phyloP scores from a whole-genome alignment of 257 asterid species.

The Solanum gandarillasii region DNA sequence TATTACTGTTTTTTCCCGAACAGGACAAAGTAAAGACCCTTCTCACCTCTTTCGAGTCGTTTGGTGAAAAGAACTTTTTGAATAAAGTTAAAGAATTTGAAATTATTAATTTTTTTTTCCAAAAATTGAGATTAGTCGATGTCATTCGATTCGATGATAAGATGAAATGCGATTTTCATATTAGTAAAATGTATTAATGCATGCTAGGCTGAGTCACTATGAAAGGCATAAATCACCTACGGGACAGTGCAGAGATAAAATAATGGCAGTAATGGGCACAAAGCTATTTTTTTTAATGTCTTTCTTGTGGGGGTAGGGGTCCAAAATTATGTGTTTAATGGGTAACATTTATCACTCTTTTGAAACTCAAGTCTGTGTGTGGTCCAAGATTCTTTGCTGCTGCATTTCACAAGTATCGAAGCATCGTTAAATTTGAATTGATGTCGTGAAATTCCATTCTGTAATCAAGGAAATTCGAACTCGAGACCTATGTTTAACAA shows the following conservation, averaged over 20 bases:
- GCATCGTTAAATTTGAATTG: rapidly evolving
- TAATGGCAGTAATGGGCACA: not conserved
- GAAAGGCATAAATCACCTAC: not conserved
- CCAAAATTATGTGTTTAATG: not conserved
- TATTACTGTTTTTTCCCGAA: too few species aligned
- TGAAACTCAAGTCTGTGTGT: not conserved
- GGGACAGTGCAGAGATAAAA: not conserved
- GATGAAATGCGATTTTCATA: not conserved
- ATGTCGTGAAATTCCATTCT: rapidly evolving
- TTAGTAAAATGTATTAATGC: not conserved
- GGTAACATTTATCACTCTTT: not conserved
- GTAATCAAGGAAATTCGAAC: rapidly evolving
- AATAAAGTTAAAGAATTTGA: too few species aligned
- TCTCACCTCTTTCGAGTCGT: too few species aligned
- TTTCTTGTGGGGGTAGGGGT: not conserved
- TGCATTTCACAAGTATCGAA: not conserved
- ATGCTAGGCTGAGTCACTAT: not conserved
- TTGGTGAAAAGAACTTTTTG: too few species aligned
- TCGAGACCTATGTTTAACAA: too few species aligned
- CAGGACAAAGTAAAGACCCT: too few species aligned
- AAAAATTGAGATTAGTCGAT: too few species aligned
- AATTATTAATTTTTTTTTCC: too few species aligned
- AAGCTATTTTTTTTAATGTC: not conserved
- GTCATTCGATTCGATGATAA: too few species aligned
- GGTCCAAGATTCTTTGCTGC: not conserved